phyloP scores from a whole-genome alignment of 106 monocot genomes.

The Ottelia alismoides region DNA sequence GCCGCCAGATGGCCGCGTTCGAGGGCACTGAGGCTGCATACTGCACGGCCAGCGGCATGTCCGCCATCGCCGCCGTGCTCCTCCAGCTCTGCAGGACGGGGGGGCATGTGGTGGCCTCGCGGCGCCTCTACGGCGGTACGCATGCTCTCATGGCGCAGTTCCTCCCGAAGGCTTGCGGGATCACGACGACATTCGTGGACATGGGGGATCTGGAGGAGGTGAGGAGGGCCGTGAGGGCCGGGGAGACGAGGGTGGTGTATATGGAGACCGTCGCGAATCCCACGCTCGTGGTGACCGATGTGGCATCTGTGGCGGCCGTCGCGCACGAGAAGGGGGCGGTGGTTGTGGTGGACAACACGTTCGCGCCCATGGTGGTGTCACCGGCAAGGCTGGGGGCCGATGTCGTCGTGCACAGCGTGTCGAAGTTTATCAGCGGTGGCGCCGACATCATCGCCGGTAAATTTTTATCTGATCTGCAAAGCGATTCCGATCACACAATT shows the following conservation, averaged over 20 bases:
- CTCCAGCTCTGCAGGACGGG: conserved; percentile 49
- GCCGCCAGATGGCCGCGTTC: conserved; percentile 65
- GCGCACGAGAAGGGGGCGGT: conserved; percentile 68
- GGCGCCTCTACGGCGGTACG: conserved; percentile 66
- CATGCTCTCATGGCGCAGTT: conserved; percentile 63
- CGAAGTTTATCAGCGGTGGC: conserved; percentile 92
- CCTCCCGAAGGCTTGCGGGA: conserved; percentile 41
- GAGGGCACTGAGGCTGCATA: conserved; percentile 81
- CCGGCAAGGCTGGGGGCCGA: conserved; percentile 84
- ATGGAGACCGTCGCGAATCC: conserved; percentile 80
- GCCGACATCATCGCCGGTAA: conserved; percentile 90
- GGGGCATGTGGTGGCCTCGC: conserved; percentile 62
- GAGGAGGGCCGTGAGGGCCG: conserved; percentile 32
- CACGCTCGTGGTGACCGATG: conserved; percentile 66
- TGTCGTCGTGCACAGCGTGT: conserved; percentile 85
- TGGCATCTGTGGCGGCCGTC: conserved; percentile 36
- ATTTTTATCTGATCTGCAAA: too few relatives aligned
- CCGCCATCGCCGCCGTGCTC: conserved; percentile 60
- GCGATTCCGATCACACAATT: too few relatives aligned
- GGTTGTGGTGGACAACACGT: conserved; percentile 91
- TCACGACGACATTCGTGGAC: conserved; percentile 63
- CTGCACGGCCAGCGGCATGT: conserved; percentile 82
- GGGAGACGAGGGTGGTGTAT: conserved; percentile 73
- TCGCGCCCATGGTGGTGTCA: conserved; percentile 86
- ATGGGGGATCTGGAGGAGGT: conserved; percentile 35